Base-by-base conservation (phyloP, 345 rosid genomes). In the Moricandia moricandioides region DNA sequence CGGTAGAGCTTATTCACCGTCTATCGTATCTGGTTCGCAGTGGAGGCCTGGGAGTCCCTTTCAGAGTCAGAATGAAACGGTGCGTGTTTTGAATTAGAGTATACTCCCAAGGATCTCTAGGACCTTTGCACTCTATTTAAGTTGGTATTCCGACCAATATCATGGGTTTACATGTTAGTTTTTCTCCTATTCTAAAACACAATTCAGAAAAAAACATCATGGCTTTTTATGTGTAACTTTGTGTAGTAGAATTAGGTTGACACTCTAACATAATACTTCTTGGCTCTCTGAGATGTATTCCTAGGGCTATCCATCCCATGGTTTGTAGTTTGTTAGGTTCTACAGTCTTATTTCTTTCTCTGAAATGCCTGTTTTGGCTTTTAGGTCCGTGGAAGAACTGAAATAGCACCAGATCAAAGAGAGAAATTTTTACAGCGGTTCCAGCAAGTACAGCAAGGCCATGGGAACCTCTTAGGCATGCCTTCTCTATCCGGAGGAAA, bases 31-130 rank as follows among this genome's bases (percentile, higher is more conserved):
- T 66, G 74, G 91, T 79, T 76, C 90, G 84, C 97, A 89, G 70
- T 92, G 97, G 98, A 95, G 94, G 80, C 90, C 97, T 80, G 94
- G 92, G 62, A 84, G 89, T 75, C 84, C 99, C 60, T 90, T 92
- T 52, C 95, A 86, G 81, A 89, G 83, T 82, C 99, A 85, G 86
- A 90, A 81, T 76, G 98, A 92, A 72, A 84, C 77, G 84, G 99
- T 95, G 78, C 52, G 83, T 56, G 24, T 47, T 47, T 74, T 62
- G 4, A 37, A 45, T 64, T 31, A 1, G 3, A 43, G 35, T 67
- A 69, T 29, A 37, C 1, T 33, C n/a, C 31, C 5, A 75, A 62
- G 26, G 29, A 76, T 17, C 33, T 1, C 6, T 55, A 8, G 37
- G 58, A n/a, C 17, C 1, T 62, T 16, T 69, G 55, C 45, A 34